Base-by-base conservation (phyloP, 768 basidiomycete species). In the Hysterangium stoloniferum region DNA sequence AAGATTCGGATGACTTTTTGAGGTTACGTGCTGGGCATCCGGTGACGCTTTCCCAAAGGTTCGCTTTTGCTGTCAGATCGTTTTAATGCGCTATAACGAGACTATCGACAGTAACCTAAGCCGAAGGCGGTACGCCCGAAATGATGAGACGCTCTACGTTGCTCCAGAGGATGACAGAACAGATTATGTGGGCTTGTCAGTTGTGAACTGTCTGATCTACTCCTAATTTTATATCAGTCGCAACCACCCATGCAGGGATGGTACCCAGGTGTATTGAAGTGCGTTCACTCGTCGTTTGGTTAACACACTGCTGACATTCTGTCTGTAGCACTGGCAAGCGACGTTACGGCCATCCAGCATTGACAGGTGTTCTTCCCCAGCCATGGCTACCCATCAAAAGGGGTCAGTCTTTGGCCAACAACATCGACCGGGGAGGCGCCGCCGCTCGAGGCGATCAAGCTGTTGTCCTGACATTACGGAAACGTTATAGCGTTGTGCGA, bases 201-300 rank as follows among this genome's bases (percentile, higher is more conserved):
- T 15, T 31, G 22, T 43, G 1, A 24, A 28, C 33, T 38, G 35
- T 19, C 13, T 5, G 2, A 36, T 20, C 34, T 41, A 17, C 48
- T 56, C 36, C 59, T 45, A 28, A 52, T 52, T 44, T 57, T 55
- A 36, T 45, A 42, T 2, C 58, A 93, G 86, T 92, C 90, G 0
- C 95, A 98, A 65, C 94, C 95, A 0, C 95, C 95, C 0, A 93
- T 98, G 89, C 84, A 86, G 12, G 90, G 90, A 58, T 94, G 90
- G 82, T 97, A 91, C 64, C 77, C 75, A 37, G 95, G 95, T 0
- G 90, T 98, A 19, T 71, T 98, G 12, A 95, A 95, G 89, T 90
- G 63, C 57, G 72, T 58, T 42, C 45, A 29, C 20, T 20, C 38
- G 11, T 28, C 1, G 1, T 12, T 33, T 2, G 7, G 9, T 31